Evolutionary conservation across 2,329 filamentous ascomycete genomes (phyloP).

Genomic region (Venturia carpophila): DNA sequence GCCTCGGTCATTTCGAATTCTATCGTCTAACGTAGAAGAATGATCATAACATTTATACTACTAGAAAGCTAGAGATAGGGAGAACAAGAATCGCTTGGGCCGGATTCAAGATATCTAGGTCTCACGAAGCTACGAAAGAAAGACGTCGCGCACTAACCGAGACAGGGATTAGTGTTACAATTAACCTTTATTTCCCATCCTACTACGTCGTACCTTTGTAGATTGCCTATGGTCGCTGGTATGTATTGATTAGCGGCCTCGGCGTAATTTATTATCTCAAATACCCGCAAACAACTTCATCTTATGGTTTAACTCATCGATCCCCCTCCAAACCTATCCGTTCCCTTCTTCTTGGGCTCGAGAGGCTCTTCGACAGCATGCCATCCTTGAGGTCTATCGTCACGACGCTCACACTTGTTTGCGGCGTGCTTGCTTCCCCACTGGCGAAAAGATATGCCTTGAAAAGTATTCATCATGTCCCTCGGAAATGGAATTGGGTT

Average conservation of each 20-base stretch:
- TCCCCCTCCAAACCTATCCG: neutral
- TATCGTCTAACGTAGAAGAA: too few species aligned
- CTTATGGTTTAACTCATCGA: neutral
- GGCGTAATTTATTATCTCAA: neutral
- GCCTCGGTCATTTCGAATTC: too few species aligned
- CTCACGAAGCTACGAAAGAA: too few species aligned
- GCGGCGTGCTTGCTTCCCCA: neutral
- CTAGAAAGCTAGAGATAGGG: too few species aligned
- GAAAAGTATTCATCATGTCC: slow-evolving; percentile 50
- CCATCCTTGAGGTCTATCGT: neutral
- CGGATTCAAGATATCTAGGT: too few species aligned
- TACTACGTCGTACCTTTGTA: too few species aligned
- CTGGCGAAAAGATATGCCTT: slow-evolving; percentile 36
- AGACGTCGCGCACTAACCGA: too few species aligned
- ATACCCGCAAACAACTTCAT: neutral
- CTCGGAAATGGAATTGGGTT: slow-evolving; percentile 43
- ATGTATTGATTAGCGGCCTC: neutral
- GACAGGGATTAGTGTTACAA: too few species aligned
- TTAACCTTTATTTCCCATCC: too few species aligned
- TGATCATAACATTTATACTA: too few species aligned
- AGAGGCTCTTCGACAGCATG: neutral
- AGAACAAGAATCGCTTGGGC: too few species aligned
- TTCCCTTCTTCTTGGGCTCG: neutral
- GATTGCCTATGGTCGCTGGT: neutral
- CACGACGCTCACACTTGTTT: slow-evolving; percentile 3